A percentile compares a stretch with the other conserved stretches of the same genome.
These are phyloP conservation scores for Aspergillus ostianus DNA, from an alignment of 495 filamentous ascomycete species.

Conservation along the genomic window DNA sequence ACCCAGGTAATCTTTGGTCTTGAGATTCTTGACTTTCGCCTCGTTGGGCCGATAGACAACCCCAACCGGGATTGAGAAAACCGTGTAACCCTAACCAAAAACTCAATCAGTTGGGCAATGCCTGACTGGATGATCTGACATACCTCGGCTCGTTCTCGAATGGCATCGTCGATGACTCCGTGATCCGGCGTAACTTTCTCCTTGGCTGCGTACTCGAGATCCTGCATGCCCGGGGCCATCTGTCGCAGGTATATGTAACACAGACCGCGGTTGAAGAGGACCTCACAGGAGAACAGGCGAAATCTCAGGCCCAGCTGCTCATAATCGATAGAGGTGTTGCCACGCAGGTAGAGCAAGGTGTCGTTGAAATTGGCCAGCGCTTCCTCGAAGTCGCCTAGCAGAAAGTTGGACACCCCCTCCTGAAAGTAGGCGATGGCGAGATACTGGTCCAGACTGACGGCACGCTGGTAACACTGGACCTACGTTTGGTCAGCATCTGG, in stretches of 20 bases:
- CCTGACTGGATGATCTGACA: constrained; percentile 13
- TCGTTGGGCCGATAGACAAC: constrained; percentile 94
- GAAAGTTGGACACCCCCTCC: constrained; percentile 96
- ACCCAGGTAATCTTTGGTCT: constrained; percentile 94
- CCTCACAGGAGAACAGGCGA: constrained; percentile 96
- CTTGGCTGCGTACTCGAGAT: constrained; percentile 88
- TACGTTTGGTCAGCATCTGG: constrained; percentile 32
- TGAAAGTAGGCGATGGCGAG: constrained; percentile 98
- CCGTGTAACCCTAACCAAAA: constrained; percentile 75
- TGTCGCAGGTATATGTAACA: constrained; percentile 98
- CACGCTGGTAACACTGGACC: constrained; percentile 94
- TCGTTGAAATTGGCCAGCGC: constrained; percentile 99
- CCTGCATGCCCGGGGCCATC: constrained; percentile 83
- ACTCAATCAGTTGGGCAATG: constrained; percentile 12
- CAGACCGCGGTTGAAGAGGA: constrained; percentile 94
- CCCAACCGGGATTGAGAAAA: constrained; percentile 97
- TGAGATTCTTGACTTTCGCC: constrained; percentile 96
- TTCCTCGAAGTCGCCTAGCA: constrained; percentile 96
- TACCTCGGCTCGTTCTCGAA: constrained; percentile 89
- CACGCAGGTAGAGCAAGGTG: constrained; percentile 88
- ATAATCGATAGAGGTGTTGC: constrained; percentile 97
- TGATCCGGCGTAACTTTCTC: constrained; percentile 95
- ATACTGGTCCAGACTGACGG: constrained; percentile 85
- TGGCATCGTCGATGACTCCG: constrained; percentile 96
- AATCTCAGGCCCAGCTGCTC: constrained; percentile 95